Base-by-base conservation (phyloP, 2,329 filamentous ascomycete species). In the Ascochyta koolunga region DNA sequence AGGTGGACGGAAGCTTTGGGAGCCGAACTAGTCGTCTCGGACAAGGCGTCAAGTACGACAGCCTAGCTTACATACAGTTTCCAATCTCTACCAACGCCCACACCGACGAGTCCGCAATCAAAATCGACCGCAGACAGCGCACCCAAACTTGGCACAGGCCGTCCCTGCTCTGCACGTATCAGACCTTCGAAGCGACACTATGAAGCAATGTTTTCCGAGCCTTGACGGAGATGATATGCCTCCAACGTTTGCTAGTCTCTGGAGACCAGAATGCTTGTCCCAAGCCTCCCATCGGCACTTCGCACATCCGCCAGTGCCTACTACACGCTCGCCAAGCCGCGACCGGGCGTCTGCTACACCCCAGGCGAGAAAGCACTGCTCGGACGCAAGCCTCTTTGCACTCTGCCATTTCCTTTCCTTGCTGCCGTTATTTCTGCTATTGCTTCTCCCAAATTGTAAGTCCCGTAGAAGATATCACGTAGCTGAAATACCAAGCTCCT, bases 1-100 rank as follows among this genome's bases (percentile, higher is more conserved):
- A 24, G 33, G 42, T 19, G 71, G 65, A 32, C 64, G 74, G 25
- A 73, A 71, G 51, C 63, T 77, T 16, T 77, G 75, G 75, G 75
- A 77, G 53, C 75, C 75, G 36, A 74, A 72, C 58, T 77, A 68
- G 62, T 44, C 35, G 24, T 39, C 13, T 41, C 36, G 21, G 22
- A 16, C 15, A 19, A 24, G 51, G 45, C 51, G 51, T 54, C 51
- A 24, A 32, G 40, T 37, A 29, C 36, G 51, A 50, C 40, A n/a
- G 40, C 51, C 51, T 40, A 36, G 32, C 19, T 35, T 18, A 36
- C 31, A 31, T 21, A 49, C 40, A 49, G 5, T 41, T 38, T 15
- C 31, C 41, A 19, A 41, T 24, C 36, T 41, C 35, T 16, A 32
- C 15, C 22, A 36, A 49, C 33, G 44, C 40, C 36, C 29, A 40